phyloP scores from a whole-genome alignment of 129 eudicot species.

The Flaveria linearis region DNA sequence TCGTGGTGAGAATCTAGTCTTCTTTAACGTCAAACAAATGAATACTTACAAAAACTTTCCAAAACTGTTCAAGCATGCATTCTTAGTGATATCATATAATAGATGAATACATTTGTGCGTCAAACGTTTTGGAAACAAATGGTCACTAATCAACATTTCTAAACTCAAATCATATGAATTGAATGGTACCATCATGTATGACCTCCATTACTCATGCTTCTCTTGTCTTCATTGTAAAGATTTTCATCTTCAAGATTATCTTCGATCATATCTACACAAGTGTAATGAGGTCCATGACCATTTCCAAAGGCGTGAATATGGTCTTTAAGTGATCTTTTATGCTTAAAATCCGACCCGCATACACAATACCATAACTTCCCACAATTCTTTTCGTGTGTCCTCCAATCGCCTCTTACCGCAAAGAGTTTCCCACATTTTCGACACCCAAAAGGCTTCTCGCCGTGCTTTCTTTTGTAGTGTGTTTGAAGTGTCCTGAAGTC shows the following conservation, averaged over 20 bases:
- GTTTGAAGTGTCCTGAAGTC: conserved; percentile 89
- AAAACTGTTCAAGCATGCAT: conserved; percentile 15
- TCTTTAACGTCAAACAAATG: conserved; percentile 7
- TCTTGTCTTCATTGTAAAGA: conserved; percentile 24
- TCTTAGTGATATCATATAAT: neutral
- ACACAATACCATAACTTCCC: conserved; percentile 87
- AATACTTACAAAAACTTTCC: conserved; percentile 15
- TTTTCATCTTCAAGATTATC: conserved; percentile 22
- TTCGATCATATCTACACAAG: conserved; percentile 24
- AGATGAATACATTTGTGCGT: conserved; percentile 2
- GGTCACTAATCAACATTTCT: neutral
- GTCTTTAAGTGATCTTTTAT: conserved; percentile 86
- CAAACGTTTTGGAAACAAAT: conserved; percentile 5
- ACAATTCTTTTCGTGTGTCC: conserved; percentile 89
- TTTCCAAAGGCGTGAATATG: conserved; percentile 75
- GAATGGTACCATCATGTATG: conserved; percentile 22
- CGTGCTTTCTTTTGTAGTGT: conserved; percentile 89
- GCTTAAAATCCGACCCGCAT: conserved; percentile 94
- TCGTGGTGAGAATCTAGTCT: conserved; percentile 16
- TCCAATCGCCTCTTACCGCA: conserved; percentile 94
- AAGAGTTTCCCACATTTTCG: conserved; percentile 76
- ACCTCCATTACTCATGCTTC: conserved; percentile 23
- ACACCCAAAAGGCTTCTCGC: conserved; percentile 64
- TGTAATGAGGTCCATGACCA: conserved; percentile 76
- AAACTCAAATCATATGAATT: conserved; percentile 18